phyloP scores from a whole-genome alignment of 441 rosid genomes.

The Brassica hybrid region DNA sequence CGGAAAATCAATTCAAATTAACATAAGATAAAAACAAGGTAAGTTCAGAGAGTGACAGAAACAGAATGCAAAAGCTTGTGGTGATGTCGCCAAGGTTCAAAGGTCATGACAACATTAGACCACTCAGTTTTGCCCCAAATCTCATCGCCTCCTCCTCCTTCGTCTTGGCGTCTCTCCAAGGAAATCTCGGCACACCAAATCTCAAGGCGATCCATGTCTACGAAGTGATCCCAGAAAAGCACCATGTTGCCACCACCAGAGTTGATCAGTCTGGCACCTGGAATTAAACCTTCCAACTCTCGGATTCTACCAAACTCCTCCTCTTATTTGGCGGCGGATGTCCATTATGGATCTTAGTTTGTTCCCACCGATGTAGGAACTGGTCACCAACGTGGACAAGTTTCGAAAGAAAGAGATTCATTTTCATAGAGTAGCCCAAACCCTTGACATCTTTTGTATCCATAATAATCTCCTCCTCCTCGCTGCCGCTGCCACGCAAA shows the following conservation, averaged over 20 bases:
- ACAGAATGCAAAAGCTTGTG: conserved; percentile 19
- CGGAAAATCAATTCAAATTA: neutral
- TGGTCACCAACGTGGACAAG: conserved; percentile 9
- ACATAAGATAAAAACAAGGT: neutral
- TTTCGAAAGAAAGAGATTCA: neutral
- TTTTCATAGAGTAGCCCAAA: neutral
- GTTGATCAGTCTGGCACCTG: conserved; percentile 11
- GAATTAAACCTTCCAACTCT: neutral
- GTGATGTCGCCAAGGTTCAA: neutral
- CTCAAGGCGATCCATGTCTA: neutral
- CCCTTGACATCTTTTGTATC: neutral
- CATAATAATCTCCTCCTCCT: neutral
- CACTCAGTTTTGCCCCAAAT: conserved; percentile 7
- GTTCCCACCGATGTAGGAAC: neutral
- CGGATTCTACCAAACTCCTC: neutral
- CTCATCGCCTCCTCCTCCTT: neutral
- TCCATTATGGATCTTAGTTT: neutral
- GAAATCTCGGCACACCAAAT: conserved; percentile 25
- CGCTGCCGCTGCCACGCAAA: too few species aligned
- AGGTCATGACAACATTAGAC: conserved; percentile 13
- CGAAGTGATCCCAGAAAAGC: conserved; percentile 15
- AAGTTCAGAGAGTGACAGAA: conserved; percentile 14
- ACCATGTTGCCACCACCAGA: conserved; percentile 19
- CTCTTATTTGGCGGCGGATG: neutral
- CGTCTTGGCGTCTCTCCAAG: conserved; percentile 14